These are phyloP conservation scores for Saussurea involucrata DNA, from an alignment of 129 eudicot species.

Conservation along the genomic window DNA sequence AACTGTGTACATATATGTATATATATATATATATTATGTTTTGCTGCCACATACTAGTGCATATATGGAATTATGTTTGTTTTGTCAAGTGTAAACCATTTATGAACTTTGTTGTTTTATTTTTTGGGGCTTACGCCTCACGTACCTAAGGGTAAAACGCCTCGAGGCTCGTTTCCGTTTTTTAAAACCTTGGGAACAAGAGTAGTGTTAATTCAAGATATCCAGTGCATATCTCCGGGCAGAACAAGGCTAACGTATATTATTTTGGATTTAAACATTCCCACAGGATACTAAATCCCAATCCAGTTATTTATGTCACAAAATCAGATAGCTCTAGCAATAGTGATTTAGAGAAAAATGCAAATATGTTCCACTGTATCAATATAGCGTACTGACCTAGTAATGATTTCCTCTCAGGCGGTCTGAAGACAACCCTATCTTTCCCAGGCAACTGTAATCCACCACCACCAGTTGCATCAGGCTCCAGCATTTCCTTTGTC, in stretches of 20 bases:
- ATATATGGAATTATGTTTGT: no score
- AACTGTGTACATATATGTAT: no score
- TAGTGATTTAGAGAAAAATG: neutral
- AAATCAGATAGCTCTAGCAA: neutral
- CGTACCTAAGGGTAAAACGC: no score
- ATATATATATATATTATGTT: no score
- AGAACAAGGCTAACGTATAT: neutral
- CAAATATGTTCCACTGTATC: neutral
- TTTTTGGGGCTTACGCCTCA: no score
- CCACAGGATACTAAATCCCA: neutral
- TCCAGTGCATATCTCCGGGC: neutral
- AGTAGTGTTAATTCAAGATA: neutral
- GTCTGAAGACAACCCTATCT: constrained; percentile 56
- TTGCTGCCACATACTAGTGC: no score
- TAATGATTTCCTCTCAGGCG: constrained; percentile 60
- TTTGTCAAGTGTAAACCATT: no score
- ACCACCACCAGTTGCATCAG: constrained; percentile 50
- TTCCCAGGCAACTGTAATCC: constrained; percentile 67
- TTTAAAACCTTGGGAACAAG: no score
- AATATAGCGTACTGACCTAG: constrained; percentile 43
- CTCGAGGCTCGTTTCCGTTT: no score
- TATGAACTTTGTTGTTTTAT: no score
- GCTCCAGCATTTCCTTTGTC: constrained; percentile 46
- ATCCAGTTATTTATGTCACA: neutral
- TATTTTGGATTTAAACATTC: neutral